A percentile compares a stretch with the other conserved stretches of the same genome.
These are phyloP conservation scores for Lepidopterella palustris DNA, from an alignment of 495 filamentous ascomycete species.

Conservation along the genomic window DNA sequence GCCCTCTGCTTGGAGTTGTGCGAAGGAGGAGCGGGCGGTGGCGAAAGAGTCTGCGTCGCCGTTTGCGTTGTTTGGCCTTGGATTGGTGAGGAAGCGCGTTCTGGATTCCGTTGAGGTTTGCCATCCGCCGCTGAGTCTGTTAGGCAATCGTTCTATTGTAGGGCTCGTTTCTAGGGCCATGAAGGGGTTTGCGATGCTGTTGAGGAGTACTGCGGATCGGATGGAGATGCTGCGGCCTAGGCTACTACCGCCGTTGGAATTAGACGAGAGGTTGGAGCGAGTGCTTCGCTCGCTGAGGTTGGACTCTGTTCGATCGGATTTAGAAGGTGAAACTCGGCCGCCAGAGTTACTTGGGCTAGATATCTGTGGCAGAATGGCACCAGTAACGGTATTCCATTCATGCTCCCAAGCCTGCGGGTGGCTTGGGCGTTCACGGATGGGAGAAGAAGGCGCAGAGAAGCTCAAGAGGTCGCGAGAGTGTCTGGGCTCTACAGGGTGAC, in stretches of 20 bases:
- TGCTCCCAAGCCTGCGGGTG: not conserved
- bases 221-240: constrained; percentile 18
- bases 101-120: constrained; percentile 12
- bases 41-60: constrained; percentile 54
- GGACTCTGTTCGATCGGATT: constrained; percentile 29
- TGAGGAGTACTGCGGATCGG: constrained; percentile 17
- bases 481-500: not conserved
- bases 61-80: constrained; percentile 10
- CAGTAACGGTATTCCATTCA: constrained; percentile 8
- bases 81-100: constrained; percentile 27
- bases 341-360: constrained; percentile 5
- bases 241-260: constrained; percentile 11
- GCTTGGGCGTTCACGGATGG: not conserved
- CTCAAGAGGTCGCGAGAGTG: not conserved
- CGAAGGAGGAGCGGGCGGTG: constrained; percentile 58
- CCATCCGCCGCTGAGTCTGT: constrained; percentile 6
- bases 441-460: constrained; percentile 16
- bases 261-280: constrained; percentile 21
- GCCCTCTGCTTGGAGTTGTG: constrained; percentile 58
- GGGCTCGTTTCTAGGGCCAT: constrained; percentile 29
- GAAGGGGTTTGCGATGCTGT: constrained; percentile 22
- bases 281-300: constrained; percentile 26
- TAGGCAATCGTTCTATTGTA: not conserved
- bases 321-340: constrained; percentile 22
- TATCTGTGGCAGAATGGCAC: constrained; percentile 2